Base-by-base conservation (phyloP, 441 rosid genomes). In the Pelargonium cotyledonis region DNA sequence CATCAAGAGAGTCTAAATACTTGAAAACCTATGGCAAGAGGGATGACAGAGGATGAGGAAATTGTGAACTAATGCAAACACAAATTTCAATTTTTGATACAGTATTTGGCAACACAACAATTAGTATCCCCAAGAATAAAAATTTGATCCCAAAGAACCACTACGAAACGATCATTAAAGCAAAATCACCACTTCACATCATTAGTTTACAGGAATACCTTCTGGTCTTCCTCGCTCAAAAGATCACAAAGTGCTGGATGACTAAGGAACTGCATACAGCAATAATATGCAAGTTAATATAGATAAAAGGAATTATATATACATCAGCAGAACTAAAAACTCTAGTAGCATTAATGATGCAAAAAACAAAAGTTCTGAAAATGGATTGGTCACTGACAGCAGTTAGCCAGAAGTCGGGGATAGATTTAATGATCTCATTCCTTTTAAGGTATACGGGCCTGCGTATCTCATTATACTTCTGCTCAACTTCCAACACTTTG, bases 331-430 rank as follows among this genome's bases (percentile, higher is more conserved):
- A 61, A 8, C 16, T 9, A 60, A 16, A 19, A 40, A 53, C 65
- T 14, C 23, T 23, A 53, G 18, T 53, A 53, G 5, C 60, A 14
- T 69, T 44, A n/a, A 8, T 66, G 5, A 11, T 35, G 5, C 19
- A 75, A 53, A 53, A 44, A 46, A 8, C 35, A 72, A 31, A 31
- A 31, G 38, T 31, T 71, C 15, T 16, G 55, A 63, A 6, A 35
- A 75, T 10, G 19, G 21, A 10, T 35, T 67, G 51, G 71, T 11
- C 46, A 83, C 95, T 89, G 67, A 95, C 97, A 77, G 98, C 98
- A 70, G 96, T 92, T 72, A 90, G 69, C 98, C 97, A 95, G 78
- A 95, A 95, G 76, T 91, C 99, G 0, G 99, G 97, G 69, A 95
- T 91, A 5, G 84, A 72, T 70, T 86, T 84, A 75, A 95, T 92